Evolutionary conservation across 495 filamentous ascomycete species (phyloP).

Genomic region (Bathelium albidoporum): DNA sequence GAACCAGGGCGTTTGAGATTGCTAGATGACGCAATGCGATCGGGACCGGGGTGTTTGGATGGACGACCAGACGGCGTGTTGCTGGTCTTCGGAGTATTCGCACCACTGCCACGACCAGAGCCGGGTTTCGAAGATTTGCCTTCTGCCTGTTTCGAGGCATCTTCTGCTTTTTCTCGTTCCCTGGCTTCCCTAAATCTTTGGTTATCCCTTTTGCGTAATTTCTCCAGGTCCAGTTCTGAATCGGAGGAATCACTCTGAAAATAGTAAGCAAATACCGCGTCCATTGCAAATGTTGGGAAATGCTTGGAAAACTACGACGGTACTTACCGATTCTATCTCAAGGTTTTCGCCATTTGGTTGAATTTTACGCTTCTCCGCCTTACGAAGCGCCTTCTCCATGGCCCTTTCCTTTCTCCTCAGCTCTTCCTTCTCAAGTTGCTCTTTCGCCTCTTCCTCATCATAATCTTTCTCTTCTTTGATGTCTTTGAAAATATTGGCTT

Average conservation of each 20-base stretch:
- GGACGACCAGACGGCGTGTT: constrained; percentile 65
- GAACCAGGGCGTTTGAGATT: constrained; percentile 75
- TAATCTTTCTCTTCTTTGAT: constrained; percentile 61
- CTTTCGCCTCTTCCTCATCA: constrained; percentile 63
- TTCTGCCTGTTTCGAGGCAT: constrained; percentile 26
- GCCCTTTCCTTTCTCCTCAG: constrained; percentile 60
- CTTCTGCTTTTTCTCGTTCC: constrained; percentile 36
- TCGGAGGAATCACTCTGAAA: constrained; percentile 29
- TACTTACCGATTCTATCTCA: constrained; percentile 7
- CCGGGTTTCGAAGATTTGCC: constrained; percentile 39
- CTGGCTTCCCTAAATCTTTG: constrained; percentile 52
- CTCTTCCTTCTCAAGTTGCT: constrained; percentile 57
- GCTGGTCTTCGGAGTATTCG: constrained; percentile 51
- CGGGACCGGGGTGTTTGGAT: constrained; percentile 41
- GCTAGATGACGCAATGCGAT: constrained; percentile 29
- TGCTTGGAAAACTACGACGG: background rate
- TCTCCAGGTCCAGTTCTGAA: constrained; percentile 36
- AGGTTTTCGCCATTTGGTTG: constrained; percentile 21
- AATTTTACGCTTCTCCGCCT: constrained; percentile 73
- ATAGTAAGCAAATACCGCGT: background rate
- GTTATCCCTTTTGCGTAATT: constrained; percentile 58
- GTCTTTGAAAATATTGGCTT: constrained; percentile 67
- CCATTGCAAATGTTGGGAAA: background rate
- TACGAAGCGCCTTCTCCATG: constrained; percentile 67
- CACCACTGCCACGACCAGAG: constrained; percentile 3